phyloP scores from a whole-genome alignment of 164 flowering plant genomes.

The Cinnamomum chago region DNA sequence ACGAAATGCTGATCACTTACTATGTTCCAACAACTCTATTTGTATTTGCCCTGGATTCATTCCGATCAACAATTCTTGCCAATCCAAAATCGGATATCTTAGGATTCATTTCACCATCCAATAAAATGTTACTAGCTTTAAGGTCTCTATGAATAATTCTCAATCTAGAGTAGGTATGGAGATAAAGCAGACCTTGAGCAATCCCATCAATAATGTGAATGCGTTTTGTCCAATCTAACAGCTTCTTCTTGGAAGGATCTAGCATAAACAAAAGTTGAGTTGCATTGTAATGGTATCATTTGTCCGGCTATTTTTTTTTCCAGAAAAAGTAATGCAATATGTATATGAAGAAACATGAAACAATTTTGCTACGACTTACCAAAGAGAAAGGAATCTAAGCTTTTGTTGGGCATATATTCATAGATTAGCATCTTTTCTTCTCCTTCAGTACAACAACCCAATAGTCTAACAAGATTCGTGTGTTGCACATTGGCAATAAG shows the following conservation, averaged over 20 bases:
- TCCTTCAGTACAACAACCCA: constrained; percentile 32
- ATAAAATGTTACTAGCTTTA: constrained; percentile 41
- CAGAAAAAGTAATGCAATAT: neutral
- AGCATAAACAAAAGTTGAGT: neutral
- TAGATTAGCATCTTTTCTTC: constrained; percentile 37
- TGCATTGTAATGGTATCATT: neutral
- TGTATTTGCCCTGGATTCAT: constrained; percentile 20
- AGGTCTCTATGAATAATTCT: constrained; percentile 48
- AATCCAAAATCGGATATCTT: constrained; percentile 53
- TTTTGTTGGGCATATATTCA: constrained; percentile 34
- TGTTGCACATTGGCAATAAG: constrained; percentile 42
- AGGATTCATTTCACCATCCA: constrained; percentile 37
- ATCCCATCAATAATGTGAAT: constrained; percentile 31
- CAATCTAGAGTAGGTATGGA: constrained; percentile 39
- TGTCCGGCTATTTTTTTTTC: neutral
- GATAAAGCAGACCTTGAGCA: constrained; percentile 42
- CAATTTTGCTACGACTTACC: constrained; percentile 11
- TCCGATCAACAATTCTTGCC: constrained; percentile 25
- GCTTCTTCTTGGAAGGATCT: constrained; percentile 18
- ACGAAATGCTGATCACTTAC: constrained; percentile 14
- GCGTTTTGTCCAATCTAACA: constrained; percentile 34
- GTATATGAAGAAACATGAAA: neutral
- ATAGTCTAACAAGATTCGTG: constrained; percentile 33
- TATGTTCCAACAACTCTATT: constrained; percentile 28
- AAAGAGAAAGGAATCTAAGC: constrained; percentile 29